A percentile compares a stretch with the other conserved stretches of the same genome.
These are phyloP conservation scores for Blastocystis sp. DNA, from an alignment of 352 stramenopile genomes.

Conservation along the genomic window DNA sequence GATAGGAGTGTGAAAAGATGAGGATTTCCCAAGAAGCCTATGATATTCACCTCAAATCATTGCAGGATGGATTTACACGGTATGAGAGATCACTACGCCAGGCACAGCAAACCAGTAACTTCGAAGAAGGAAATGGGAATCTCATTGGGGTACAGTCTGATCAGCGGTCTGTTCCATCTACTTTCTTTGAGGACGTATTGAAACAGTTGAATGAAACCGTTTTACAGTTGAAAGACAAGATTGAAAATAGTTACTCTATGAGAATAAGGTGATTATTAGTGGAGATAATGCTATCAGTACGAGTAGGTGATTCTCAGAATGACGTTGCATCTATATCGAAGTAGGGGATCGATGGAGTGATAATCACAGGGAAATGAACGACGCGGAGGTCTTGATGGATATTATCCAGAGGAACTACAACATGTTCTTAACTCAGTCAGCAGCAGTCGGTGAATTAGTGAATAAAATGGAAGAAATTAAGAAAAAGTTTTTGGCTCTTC, in stretches of 20 bases:
- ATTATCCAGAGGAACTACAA: slow-evolving; percentile 28
- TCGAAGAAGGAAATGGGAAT: neutral
- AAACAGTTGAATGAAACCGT: neutral
- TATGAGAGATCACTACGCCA: neutral
- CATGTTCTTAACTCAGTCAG: slow-evolving; percentile 26
- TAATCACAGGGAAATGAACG: slow-evolving; percentile 20
- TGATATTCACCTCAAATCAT: neutral
- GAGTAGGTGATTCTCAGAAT: neutral
- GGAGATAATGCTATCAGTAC: slow-evolving; percentile 20
- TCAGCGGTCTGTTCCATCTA: neutral
- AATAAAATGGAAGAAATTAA: slow-evolving; percentile 36
- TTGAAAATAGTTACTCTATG: neutral
- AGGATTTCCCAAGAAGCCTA: neutral
- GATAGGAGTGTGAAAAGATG: slow-evolving; percentile 22
- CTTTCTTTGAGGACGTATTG: slow-evolving; percentile 44
- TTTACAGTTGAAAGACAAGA: neutral
- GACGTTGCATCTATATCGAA: neutral
- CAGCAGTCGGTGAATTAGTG: neutral
- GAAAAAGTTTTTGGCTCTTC: slow-evolving; percentile 27
- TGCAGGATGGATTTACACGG: neutral
- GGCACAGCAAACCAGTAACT: neutral
- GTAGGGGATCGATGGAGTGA: neutral
- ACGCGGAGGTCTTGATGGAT: slow-evolving; percentile 9
- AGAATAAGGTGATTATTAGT: neutral
- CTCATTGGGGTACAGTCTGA: neutral